Base-by-base conservation (phyloP, 1,139 yeast genomes). In the Protomyces gravidus region DNA sequence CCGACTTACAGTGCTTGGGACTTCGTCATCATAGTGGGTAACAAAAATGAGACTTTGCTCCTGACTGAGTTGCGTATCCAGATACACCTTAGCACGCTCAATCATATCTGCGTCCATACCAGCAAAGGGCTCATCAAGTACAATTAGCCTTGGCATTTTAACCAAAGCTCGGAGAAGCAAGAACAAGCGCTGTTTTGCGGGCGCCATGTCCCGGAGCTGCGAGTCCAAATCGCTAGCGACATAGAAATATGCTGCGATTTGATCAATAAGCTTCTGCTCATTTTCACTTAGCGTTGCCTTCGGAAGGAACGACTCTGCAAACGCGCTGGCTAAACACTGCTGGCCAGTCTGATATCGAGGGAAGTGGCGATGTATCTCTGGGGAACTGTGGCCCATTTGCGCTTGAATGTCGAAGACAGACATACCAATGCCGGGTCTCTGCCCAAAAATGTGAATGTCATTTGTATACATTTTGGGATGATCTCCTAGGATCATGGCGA, bases 401-500 rank as follows among this genome's bases (percentile, higher is more conserved):
- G 80, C 80, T 71, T 92, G 92, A 62, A 88, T 83, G 59, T 84
- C 86, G 67, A 89, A 89, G 68, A 86, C 89, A 59, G 83, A 82
- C 23, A 81, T 83, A 3, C 97, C 97, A 0, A 90, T 83, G 63
- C 79, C 79, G 52, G 96, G 77, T n/a, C 82, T 79, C 27, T 72
- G 72, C 0, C 92, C 94, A 67, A 85, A 75, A 61, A 89, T 78
- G 19, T 77, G 71, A 46, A 92, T 78, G 27, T 80, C 82, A 2
- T 83, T 79, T 66, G 82, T 84, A 97, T 97, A 92, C 1, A 96
- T 84, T 71, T 92, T 96, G 0, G 98, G 98, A 69, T 92, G 98
- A 68, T 92, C 98, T 1, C 96, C 92, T 0, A 96, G 89, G 39
- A 92, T 77, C 46, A 92, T 72, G 1, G 97, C 83, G 17, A 92